Evolutionary conservation across 106 monocot genomes (phyloP), one percentile per base, ranked within the genome.

Genomic region (Dactylorhiza incarnata): DNA sequence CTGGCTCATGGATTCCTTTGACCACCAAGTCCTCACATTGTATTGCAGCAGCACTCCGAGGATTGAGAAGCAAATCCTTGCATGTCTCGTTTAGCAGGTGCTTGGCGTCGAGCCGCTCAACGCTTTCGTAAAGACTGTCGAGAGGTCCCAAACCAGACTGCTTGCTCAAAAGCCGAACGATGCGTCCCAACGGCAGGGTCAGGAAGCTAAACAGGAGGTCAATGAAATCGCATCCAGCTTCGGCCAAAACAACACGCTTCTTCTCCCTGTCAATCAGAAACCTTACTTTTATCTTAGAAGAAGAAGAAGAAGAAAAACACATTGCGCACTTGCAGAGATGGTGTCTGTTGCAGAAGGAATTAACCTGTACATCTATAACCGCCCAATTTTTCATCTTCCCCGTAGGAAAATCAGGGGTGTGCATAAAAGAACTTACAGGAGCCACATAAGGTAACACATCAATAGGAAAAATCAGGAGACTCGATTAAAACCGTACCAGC

Each of bases 161-260:
- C 29, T 71, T 75, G 47, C 13, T 26, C 6, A 52, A 29, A 5
- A 78, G 59, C 44, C 69, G 6, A 15, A 75, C 44, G 9, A 83
- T 75, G 55, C 47, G 26, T 7, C 78, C 74, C n/a, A 76, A 16
- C 1, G 89, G 89, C 20, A 84, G 75, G 23, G 86, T 79, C 4
- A 89, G 81, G 73, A 89, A 89, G 83, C 76, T 65, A 16, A 76
- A 75, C 0, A 75, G 58, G 17, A 75, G 19, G 13, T 68, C 67
- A 5, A 55, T 44, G 19, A 75, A 75, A 44, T 75, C 58, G 44
- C 58, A 45, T n/a, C 17, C 45, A 15, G 75, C 53, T 75, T 75
- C 75, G 0, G 58, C 75, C 58, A 16, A 75, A 16, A 75, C n/a
- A 19, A 59, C 59, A n/a, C 51, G 37, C 37, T 58, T 16, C 45